These are phyloP conservation scores for Lizanozyma gosingica DNA, from an alignment of 1,139 yeast species.

Conservation along the genomic window DNA sequence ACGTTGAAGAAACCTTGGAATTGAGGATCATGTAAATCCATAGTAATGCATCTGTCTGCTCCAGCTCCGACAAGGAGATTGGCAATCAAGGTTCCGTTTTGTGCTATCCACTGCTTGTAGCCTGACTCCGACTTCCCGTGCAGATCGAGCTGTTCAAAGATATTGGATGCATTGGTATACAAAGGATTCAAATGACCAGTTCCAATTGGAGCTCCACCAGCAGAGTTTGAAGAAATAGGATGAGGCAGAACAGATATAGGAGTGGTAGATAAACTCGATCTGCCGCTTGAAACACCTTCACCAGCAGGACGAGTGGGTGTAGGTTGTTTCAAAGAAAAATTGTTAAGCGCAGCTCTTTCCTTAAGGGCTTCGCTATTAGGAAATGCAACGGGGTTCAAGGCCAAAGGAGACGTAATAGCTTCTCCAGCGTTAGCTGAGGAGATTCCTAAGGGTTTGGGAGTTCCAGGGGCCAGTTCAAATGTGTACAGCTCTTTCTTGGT, in stretches of 20 bases:
- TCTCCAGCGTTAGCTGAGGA: neutral
- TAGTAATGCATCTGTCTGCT: constrained; percentile 91
- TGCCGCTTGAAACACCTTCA: neutral
- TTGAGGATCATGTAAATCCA: constrained; percentile 96
- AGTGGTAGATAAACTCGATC: constrained; percentile 5
- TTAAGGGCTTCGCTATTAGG: neutral
- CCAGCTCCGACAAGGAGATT: constrained; percentile 87
- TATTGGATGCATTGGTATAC: constrained; percentile 11
- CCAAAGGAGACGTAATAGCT: neutral
- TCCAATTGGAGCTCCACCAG: constrained; percentile 5
- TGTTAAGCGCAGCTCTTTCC: constrained; percentile 9
- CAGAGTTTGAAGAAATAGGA: constrained; percentile 6
- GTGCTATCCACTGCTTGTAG: constrained; percentile 92
- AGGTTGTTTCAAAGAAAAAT: constrained; percentile 6
- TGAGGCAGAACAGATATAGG: constrained; percentile 3
- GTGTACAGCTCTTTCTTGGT: constrained; percentile 39
- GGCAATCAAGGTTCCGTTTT: constrained; percentile 89
- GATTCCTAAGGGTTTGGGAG: constrained; percentile 36
- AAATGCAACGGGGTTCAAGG: neutral
- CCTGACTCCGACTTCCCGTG: constrained; percentile 48
- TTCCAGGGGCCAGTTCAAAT: constrained; percentile 57
- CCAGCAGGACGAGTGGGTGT: constrained; percentile 1
- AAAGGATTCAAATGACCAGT: constrained; percentile 8
- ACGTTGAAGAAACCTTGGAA: constrained; percentile 90
- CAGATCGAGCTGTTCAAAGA: constrained; percentile 7